Conservation (phyloP, 176 grass and related monocot genomes). For the Zizania latifolia region DNA sequence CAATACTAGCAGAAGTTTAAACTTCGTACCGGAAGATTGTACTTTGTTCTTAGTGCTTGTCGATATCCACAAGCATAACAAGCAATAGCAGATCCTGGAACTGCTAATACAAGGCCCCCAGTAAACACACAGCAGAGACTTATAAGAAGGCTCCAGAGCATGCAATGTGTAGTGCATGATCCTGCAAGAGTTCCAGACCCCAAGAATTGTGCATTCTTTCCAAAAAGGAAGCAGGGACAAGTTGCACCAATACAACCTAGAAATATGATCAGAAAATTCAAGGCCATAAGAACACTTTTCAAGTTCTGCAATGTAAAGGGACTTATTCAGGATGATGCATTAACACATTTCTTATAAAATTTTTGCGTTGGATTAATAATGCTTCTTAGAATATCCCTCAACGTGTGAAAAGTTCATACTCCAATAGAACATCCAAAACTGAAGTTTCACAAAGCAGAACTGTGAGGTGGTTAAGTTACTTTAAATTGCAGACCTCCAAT, state of each 20-base stretch:
- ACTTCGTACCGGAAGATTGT: conserved; percentile 59
- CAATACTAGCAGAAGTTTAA: not conserved
- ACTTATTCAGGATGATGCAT: not conserved
- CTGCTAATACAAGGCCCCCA: conserved; percentile 59
- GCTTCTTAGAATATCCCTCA: not conserved
- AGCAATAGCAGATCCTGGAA: conserved; percentile 79
- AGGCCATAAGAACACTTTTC: not conserved
- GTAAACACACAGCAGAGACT: conserved; percentile 80
- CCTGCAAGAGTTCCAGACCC: conserved; percentile 74
- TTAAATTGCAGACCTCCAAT: not conserved
- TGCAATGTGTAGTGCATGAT: conserved; percentile 81
- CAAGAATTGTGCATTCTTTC: conserved; percentile 81
- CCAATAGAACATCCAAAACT: not conserved
- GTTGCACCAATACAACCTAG: conserved; percentile 75
- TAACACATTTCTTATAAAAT: not conserved
- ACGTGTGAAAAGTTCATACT: not conserved
- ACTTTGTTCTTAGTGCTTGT: conserved; percentile 59
- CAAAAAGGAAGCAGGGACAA: conserved; percentile 85
- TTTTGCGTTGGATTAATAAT: not conserved
- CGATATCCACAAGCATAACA: conserved; percentile 85
- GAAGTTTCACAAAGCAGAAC: not conserved
- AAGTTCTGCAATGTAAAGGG: not conserved
- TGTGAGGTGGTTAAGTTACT: not conserved
- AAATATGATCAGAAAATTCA: conserved; percentile 16
- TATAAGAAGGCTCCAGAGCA: conserved; percentile 80